Evolutionary conservation across 352 stramenopile genomes (phyloP), one percentile per base, ranked within the genome.

Genomic region (Pseudoperonospora humuli): DNA sequence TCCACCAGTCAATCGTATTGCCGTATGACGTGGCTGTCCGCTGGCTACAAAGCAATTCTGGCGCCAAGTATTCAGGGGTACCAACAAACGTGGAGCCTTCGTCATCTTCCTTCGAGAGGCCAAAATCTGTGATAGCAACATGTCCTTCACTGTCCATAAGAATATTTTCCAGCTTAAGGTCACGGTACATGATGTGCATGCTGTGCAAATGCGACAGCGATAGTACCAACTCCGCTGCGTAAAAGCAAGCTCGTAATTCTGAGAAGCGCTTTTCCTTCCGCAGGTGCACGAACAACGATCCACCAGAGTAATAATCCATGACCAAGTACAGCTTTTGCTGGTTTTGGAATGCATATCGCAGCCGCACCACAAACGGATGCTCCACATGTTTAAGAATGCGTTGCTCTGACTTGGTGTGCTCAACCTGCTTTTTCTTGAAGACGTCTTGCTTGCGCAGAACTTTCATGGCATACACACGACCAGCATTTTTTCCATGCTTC

Each of bases 161-260:
- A 29, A 95, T 89, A 43, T 95, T 95, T 50, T 93, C 81, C 21
- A 93, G 73, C 58, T 95, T 95, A 18, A 94, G 36, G 37, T 95
- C 84, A 25, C 84, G 75, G 48, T 95, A 93, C 69, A 93, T 84
- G 45, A 95, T 93, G 67, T 91, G 70, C 64, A 90, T 73, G 34
- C 72, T 67, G 51, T 95, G 84, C 45, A 95, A 57, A 44, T 95
- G 84, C 8, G 75, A 64, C 37, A 94, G 56, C 38, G 79, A 86
- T 14, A 93, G 43, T 28, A 86, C 71, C 20, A 95, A 61, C 55
- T 95, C 75, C 0, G 84, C 83, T 1, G 83, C 84, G 52, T 95
- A 95, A 39, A 95, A 95, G 49, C 73, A 67, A 20, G 79, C 74
- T 10, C 77, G 71, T 15, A 54, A 49, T 38, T 93, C 79, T 4